Evolutionary conservation across 2,329 filamentous ascomycete genomes (phyloP), one percentile per base, ranked within the genome.

Genomic region (Penicillium concentricum): DNA sequence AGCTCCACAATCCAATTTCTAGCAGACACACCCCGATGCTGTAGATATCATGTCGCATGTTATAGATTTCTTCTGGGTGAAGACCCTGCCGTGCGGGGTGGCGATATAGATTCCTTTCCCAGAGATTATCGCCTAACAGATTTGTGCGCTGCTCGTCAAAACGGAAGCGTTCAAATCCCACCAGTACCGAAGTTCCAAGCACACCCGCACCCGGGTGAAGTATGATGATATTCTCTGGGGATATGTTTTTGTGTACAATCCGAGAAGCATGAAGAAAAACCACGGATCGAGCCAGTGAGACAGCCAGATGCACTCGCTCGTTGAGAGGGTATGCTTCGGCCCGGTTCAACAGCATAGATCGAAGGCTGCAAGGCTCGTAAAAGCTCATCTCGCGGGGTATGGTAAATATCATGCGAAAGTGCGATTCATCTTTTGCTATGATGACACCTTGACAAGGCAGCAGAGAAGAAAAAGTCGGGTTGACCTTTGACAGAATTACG

Each of bases 41-140:
- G 34, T 58, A 58, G 12, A 54, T 58, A 15, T 58, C 56, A 20
- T 58, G 56, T 2, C 48, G 56, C 56, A 58, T 58, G 20, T n/a
- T 46, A 13, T 46, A 54, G 13, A 44, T 50, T 15, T 54, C 46
- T 26, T 28, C 38, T 22, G 28, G 30, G 9, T 22, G n/a, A 16
- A 49, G 20, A 3, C 51, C 51, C 15, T 49, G 37, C 7, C 44
- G 44, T 13, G 32, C 28, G n/a, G 44, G 51, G 22, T 54, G 51
- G 22, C 51, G 51, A 26, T 54, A 54, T 9, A 54, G n/a, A n/a
- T 54, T 49, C 26, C 22, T 47, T 37, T 48, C 51, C 44, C 44
- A 49, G 10, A 13, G 12, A 22, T n/a, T 43, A 6, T 43, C 41
- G 12, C 41, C 41, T n/a, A 22, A 18, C 41, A 43, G 28, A 2